Evolutionary conservation across 2,329 filamentous ascomycete species (phyloP).

Genomic region (Fusarium nanum): DNA sequence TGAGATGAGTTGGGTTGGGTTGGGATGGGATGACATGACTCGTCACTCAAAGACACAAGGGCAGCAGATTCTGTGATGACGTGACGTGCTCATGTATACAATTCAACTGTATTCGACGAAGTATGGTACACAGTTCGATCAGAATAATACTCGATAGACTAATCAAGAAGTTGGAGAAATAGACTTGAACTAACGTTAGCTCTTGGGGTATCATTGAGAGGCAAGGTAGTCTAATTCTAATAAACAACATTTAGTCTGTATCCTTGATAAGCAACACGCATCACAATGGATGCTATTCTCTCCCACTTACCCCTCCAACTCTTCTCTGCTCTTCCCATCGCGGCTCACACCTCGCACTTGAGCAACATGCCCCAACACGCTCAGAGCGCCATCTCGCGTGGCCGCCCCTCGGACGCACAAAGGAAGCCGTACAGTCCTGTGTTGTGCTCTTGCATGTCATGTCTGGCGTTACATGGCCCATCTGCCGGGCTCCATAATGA

Average conservation of each 20-base stretch:
- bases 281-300: not conserved
- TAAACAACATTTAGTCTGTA: not conserved
- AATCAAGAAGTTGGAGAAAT: slow-evolving; percentile 3
- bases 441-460: slow-evolving; percentile 18
- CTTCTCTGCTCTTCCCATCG: slow-evolving; percentile 1
- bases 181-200: not conserved
- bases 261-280: not conserved
- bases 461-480: slow-evolving; percentile 42
- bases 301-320: not conserved
- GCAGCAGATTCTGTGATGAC: not conserved
- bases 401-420: slow-evolving; percentile 41
- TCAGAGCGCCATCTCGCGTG: slow-evolving; percentile 47
- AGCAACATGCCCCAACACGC: slow-evolving; percentile 27
- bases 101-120: slow-evolving; percentile 29
- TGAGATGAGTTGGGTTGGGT: slow-evolving; percentile 19
- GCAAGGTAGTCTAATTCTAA: not conserved
- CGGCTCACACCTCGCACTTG: slow-evolving; percentile 40
- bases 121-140: slow-evolving; percentile 8
- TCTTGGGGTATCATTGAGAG: not conserved
- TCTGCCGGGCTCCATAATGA: slow-evolving; percentile 36
- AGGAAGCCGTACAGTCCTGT: slow-evolving; percentile 23
- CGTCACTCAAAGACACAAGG: slow-evolving; percentile 26
- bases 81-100: slow-evolving; percentile 19
- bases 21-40: slow-evolving; percentile 36
- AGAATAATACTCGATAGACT: slow-evolving; percentile 10